A percentile compares a stretch with the other conserved stretches of the same genome.
Conservation (phyloP, 768 basidiomycete genomes). For the Clavaria fumosa region DNA sequence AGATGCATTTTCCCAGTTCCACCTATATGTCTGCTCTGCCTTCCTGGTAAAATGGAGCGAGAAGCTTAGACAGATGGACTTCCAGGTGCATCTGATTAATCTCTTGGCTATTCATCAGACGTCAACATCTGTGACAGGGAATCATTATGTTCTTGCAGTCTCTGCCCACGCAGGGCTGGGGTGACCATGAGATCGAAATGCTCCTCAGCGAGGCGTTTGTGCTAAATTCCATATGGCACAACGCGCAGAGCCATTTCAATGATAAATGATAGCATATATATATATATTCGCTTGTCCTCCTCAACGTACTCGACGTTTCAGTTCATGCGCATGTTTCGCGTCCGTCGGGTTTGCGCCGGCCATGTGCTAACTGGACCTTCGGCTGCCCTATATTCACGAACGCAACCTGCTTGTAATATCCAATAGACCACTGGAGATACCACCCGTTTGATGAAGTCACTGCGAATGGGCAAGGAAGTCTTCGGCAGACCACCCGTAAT, state of each 20-base stretch:
- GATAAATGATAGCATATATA: no score
- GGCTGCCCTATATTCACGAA: no score
- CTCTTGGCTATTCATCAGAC: conserved; percentile 78
- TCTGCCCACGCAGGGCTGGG: conserved; percentile 85
- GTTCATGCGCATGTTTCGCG: no score
- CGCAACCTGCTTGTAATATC: no score
- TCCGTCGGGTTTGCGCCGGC: no score
- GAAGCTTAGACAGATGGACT: conserved; percentile 90
- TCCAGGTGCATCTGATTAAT: conserved; percentile 50
- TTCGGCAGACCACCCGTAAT: conserved; percentile 52
- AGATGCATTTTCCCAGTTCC: conserved; percentile 97
- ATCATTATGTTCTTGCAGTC: conserved; percentile 99
- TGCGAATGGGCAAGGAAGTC: no score
- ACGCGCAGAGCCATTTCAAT: conserved; percentile 76
- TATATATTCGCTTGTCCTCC: no score
- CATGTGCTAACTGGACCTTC: no score
- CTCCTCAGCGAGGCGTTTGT: conserved; percentile 94
- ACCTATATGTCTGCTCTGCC: conserved; percentile 94
- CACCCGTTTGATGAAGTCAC: no score
- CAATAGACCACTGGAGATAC: no score
- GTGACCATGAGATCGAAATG: conserved; percentile 90
- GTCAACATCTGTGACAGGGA: conserved; percentile 37
- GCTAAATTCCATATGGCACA: conserved; percentile 83
- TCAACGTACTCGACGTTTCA: background rate
- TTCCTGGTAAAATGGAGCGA: conserved; percentile 95